These are phyloP conservation scores for Arbutus unedo DNA, from an alignment of 148 eudicot species.

Conservation along the genomic window DNA sequence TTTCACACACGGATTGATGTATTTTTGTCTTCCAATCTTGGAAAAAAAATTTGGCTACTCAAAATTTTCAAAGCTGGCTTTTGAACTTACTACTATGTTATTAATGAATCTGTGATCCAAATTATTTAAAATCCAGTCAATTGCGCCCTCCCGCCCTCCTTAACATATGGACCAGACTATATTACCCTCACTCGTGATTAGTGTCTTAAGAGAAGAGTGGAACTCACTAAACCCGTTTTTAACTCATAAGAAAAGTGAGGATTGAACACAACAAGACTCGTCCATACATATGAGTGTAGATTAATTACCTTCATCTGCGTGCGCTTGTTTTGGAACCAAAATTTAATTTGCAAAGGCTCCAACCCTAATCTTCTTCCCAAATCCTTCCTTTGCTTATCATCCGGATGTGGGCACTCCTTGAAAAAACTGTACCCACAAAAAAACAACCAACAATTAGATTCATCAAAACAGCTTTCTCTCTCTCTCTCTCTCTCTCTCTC, in stretches of 20 bases:
- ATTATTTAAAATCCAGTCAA: neutral
- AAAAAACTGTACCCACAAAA: slow-evolving; percentile 52
- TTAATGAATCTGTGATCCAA: neutral
- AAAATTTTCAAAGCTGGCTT: neutral
- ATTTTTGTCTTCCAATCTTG: neutral
- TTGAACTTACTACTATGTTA: neutral
- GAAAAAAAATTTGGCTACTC: neutral
- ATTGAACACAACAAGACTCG: neutral
- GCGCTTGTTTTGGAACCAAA: slow-evolving; percentile 99
- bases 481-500: slow-evolving; percentile 40
- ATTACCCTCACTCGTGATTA: neutral
- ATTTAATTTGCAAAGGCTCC: slow-evolving; percentile 94
- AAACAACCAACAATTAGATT: neutral
- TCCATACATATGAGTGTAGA: neutral
- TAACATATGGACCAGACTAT: neutral
- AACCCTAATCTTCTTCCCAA: slow-evolving; percentile 68
- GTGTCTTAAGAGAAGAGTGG: neutral
- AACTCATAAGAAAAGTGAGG: neutral
- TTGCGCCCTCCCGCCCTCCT: neutral
- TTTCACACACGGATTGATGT: neutral
- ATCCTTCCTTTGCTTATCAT: slow-evolving; percentile 98
- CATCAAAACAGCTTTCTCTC: slow-evolving; percentile 25
- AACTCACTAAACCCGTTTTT: neutral
- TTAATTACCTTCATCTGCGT: slow-evolving; percentile 90
- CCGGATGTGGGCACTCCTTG: slow-evolving; percentile 98